A percentile compares a stretch with the other conserved stretches of the same genome.
These are phyloP conservation scores for Ceriops tagal DNA, from an alignment of 345 rosid species.

Conservation along the genomic window DNA sequence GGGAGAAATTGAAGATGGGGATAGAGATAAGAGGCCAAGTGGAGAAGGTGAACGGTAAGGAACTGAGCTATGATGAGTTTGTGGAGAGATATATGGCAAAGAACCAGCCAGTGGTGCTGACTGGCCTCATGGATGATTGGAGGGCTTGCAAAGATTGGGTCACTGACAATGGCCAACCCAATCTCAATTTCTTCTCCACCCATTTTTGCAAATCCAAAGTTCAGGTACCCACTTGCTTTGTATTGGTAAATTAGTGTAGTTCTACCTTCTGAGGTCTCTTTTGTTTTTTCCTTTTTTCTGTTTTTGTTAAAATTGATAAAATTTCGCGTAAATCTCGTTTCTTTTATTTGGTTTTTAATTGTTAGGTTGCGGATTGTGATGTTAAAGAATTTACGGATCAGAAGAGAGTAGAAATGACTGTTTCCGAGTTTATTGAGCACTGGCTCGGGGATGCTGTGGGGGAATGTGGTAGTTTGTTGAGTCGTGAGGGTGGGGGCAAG, in stretches of 20 bases:
- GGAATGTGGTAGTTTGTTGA: slow-evolving; percentile 12
- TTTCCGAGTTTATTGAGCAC: slow-evolving; percentile 51
- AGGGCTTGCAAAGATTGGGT: slow-evolving; percentile 80
- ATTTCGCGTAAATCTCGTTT: neutral
- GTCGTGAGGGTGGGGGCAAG: slow-evolving; percentile 17
- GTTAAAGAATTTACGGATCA: slow-evolving; percentile 78
- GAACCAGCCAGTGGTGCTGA: slow-evolving; percentile 72
- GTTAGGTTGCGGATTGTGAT: slow-evolving; percentile 82
- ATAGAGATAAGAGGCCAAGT: slow-evolving; percentile 54
- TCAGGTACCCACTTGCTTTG: slow-evolving; percentile 46
- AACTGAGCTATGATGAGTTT: slow-evolving; percentile 57
- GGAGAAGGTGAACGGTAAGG: slow-evolving; percentile 64
- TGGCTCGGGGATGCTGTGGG: slow-evolving; percentile 37
- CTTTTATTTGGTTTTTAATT: neutral
- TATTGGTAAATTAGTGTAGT: too few species aligned
- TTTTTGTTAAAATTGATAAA: neutral
- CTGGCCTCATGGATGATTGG: slow-evolving; percentile 79
- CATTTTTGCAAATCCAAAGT: slow-evolving; percentile 72
- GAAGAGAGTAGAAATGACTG: slow-evolving; percentile 78
- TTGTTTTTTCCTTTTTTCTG: neutral
- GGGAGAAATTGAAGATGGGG: slow-evolving; percentile 39
- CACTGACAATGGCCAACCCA: slow-evolving; percentile 44
- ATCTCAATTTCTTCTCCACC: slow-evolving; percentile 57
- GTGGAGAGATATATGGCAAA: slow-evolving; percentile 56
- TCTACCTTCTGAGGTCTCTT: neutral